Evolutionary conservation across 2,329 filamentous ascomycete genomes (phyloP).

Genomic region (Thelonectria discophora): DNA sequence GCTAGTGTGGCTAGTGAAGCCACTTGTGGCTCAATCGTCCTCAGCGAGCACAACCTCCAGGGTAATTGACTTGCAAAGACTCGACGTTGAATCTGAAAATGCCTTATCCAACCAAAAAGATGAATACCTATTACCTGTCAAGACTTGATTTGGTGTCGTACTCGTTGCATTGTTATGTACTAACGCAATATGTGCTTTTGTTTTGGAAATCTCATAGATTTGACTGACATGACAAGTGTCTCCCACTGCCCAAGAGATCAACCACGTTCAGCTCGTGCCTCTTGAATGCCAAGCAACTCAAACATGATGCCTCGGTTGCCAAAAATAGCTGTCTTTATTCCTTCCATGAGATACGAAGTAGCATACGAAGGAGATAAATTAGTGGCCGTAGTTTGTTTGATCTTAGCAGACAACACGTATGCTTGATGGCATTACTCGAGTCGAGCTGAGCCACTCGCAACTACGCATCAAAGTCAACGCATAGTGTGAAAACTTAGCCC

Average conservation of each 20-base stretch:
- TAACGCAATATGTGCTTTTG: no score
- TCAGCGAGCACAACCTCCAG: not conserved
- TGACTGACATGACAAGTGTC: no score
- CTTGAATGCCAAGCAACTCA: not conserved
- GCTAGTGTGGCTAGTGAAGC: not conserved
- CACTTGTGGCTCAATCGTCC: not conserved
- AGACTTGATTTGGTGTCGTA: no score
- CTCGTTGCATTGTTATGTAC: no score
- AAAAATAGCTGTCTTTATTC: not conserved
- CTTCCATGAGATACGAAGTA: no score
- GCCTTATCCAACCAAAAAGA: no score
- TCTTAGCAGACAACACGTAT: not conserved
- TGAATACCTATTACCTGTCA: no score
- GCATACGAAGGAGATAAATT: no score
- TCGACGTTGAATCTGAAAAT: no score
- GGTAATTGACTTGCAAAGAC: not conserved
- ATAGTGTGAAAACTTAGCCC: not conserved
- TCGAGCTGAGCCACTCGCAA: not conserved
- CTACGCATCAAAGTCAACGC: not conserved
- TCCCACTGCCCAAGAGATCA: not conserved
- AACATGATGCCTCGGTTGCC: not conserved
- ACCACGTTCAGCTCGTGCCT: not conserved
- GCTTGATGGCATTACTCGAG: not conserved
- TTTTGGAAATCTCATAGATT: no score
- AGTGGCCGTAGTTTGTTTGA: not conserved